These are phyloP conservation scores for Rhodomyrtus psidioides DNA, from an alignment of 441 rosid genomes.

Conservation along the genomic window DNA sequence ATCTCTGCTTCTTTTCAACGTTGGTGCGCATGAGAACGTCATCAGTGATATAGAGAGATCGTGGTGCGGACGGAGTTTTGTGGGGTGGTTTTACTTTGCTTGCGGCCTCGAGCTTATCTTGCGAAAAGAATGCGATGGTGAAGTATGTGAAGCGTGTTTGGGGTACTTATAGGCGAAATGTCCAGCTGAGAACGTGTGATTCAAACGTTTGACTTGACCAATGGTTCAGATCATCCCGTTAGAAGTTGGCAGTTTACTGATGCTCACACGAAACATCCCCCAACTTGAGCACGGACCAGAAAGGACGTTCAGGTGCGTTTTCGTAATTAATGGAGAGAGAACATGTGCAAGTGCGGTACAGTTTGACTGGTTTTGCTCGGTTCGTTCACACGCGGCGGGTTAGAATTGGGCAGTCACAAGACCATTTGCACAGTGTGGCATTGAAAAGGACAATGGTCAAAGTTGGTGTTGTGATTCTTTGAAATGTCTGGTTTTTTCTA, in stretches of 20 bases:
- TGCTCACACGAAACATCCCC: background rate
- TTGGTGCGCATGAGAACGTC: background rate
- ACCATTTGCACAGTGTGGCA: background rate
- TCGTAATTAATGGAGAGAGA: background rate
- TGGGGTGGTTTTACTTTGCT: background rate
- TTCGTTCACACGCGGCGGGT: background rate
- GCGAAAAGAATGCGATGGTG: background rate
- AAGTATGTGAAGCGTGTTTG: background rate
- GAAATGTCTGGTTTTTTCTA: background rate
- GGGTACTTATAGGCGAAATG: background rate
- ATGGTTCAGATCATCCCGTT: too few relatives aligned
- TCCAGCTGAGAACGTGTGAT: background rate
- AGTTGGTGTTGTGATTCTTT: background rate
- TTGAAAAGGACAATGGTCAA: background rate
- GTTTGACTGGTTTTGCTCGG: background rate
- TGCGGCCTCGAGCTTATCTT: background rate
- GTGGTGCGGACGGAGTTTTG: background rate
- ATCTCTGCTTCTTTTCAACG: conserved; percentile 30
- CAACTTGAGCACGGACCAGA: background rate
- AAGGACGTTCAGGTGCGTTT: background rate
- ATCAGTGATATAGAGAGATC: background rate
- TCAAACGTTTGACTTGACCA: background rate
- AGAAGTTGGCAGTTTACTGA: background rate
- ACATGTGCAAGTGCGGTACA: background rate
- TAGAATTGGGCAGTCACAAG: background rate